Base-by-base conservation (phyloP, 176 grass and related monocot species). In the Panicum miliaceum region DNA sequence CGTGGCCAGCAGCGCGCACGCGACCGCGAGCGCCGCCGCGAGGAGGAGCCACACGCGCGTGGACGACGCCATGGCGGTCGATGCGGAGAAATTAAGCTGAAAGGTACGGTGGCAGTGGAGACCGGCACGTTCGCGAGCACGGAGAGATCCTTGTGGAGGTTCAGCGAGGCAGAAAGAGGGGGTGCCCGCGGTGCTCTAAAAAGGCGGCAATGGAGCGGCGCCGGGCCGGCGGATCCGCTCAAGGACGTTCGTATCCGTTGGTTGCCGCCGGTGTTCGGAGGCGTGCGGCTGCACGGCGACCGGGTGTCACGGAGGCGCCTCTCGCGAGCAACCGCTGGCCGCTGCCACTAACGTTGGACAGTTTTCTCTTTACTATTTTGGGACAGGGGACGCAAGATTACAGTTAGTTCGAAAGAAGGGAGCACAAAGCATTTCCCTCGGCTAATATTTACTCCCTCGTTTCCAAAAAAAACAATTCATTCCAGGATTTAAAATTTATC, bases 51-150 rank as follows among this genome's bases (percentile, higher is more conserved):
- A 71, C 22, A 62, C 85, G 15, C 90, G 82, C 80, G 81, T 7
- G 7, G 77, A 78, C 20, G 75, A 82, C 83, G 71, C 62, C 86
- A 88, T 85, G 73, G 73, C 47, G 38, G 13, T 73, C 10, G 45
- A 23, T 42, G 32, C 22, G 23, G 32, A 37, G 2, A 48, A 8
- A 32, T 32, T 32, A 32, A 32, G 29, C 29, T 32, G 13, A 0
- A 4, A 32, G 29, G 29, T 32, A 32, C 29, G 22, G 54, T 13
- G 3, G 75, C 4, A 37, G 36, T 1, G 23, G 29, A 75, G 22
- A 13, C 6, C 36, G 56, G 13, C 1, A 32, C 53, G 14, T 4
- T 18, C 40, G 16, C 59, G 45, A 45, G 59, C 15, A 35, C 56
- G 76, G 15, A 72, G 0, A 57, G 38, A 9, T 37, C n/a, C 29